These are phyloP conservation scores for Boechera stricta DNA, from an alignment of 345 rosid species.

Conservation along the genomic window DNA sequence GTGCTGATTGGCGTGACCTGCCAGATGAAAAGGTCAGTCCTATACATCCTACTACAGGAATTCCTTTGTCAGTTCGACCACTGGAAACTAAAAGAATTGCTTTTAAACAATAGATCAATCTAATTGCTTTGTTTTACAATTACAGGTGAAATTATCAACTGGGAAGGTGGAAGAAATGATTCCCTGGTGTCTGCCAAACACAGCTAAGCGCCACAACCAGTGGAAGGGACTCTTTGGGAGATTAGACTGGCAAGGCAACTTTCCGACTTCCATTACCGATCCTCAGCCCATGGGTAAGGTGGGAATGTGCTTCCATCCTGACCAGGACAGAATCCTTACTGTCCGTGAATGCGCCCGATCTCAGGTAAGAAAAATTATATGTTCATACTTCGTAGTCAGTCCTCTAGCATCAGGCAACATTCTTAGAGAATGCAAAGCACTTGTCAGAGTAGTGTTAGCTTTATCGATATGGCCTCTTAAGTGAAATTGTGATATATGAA, in stretches of 20 bases:
- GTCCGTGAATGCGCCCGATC: constrained; percentile 95
- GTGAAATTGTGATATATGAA: neutral
- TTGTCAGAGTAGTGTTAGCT: constrained; percentile 1
- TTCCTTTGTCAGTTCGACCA: neutral
- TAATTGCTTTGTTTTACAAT: neutral
- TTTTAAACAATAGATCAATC: neutral
- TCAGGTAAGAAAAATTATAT: constrained; percentile 52
- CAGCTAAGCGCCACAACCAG: constrained; percentile 72
- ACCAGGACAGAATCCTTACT: constrained; percentile 79
- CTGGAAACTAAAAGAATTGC: neutral
- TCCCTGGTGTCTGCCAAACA: constrained; percentile 86
- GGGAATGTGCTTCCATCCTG: constrained; percentile 96
- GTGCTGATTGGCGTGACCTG: constrained; percentile 94
- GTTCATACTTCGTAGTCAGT: neutral
- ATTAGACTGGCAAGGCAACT: constrained; percentile 92
- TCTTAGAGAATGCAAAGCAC: neutral
- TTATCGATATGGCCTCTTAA: neutral
- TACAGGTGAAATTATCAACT: constrained; percentile 64
- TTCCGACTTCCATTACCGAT: constrained; percentile 85
- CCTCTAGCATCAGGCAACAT: neutral
- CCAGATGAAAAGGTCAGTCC: constrained; percentile 68
- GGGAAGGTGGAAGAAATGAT: constrained; percentile 73
- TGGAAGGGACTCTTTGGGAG: constrained; percentile 96
- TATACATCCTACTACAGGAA: neutral
- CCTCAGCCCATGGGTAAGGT: constrained; percentile 97